A percentile compares a stretch with the other conserved stretches of the same genome.
Conservation (phyloP, 2,329 filamentous ascomycete species). For the Fusarium camptoceras region DNA sequence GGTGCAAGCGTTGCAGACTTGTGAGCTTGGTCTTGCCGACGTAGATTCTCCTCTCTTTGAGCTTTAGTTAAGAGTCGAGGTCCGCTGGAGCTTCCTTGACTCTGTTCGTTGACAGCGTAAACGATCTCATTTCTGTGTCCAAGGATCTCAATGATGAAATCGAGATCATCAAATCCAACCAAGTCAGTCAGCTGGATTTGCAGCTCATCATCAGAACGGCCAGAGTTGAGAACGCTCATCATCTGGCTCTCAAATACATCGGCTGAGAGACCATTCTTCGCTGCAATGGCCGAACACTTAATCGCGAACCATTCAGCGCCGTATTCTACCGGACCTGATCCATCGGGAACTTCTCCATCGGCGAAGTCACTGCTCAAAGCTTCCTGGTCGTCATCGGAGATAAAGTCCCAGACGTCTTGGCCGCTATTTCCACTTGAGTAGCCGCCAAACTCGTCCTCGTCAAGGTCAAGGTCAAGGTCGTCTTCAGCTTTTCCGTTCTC, state of each 20-base stretch:
- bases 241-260: conserved; percentile 83
- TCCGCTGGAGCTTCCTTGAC: conserved; percentile 51
- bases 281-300: conserved; percentile 75
- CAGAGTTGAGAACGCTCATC: conserved; percentile 76
- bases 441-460: conserved; percentile 72
- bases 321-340: conserved; percentile 54
- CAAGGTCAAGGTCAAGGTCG: conserved; percentile 62
- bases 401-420: conserved; percentile 93
- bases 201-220: conserved; percentile 82
- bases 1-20: conserved; percentile 80
- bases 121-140: conserved; percentile 78
- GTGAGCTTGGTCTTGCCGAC: conserved; percentile 81
- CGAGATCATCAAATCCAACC: conserved; percentile 91
- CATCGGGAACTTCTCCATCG: conserved; percentile 53
- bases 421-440: conserved; percentile 70
- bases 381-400: conserved; percentile 79
- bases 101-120: conserved; percentile 55
- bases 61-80: conserved; percentile 75
- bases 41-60: conserved; percentile 82
- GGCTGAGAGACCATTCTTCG: conserved; percentile 74
- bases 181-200: conserved; percentile 91
- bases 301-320: conserved; percentile 76
- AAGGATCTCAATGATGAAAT: conserved; percentile 93
- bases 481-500: conserved; percentile 54
- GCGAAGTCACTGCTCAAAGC: conserved; percentile 74